Conservation (phyloP, 768 basidiomycete species). For the Hericium coralloides region DNA sequence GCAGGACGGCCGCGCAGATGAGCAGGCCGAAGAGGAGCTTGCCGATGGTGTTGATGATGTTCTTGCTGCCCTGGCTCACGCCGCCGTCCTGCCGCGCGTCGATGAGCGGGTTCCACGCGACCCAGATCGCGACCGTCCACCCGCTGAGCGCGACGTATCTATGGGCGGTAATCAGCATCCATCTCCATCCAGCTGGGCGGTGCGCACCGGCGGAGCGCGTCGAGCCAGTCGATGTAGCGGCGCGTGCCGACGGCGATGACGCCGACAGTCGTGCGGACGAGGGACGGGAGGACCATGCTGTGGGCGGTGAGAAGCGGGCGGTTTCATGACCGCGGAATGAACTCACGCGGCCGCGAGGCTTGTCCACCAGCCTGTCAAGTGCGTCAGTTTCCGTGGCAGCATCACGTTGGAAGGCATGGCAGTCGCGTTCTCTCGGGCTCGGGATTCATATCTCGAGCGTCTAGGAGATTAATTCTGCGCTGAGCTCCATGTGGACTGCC, state of each 20-base stretch:
- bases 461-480: no score
- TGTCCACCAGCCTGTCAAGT: constrained; percentile 63
- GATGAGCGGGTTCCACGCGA: constrained; percentile 67
- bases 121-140: constrained; percentile 62
- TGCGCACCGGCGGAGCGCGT: constrained; percentile 50
- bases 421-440: no score
- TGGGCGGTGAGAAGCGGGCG: background rate
- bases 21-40: constrained; percentile 69
- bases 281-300: constrained; percentile 33
- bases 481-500: no score
- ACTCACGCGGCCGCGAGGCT: constrained; percentile 56
- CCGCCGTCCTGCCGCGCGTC: constrained; percentile 27
- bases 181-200: no score
- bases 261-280: constrained; percentile 60
- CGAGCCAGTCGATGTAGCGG: constrained; percentile 75
- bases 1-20: constrained; percentile 58
- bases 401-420: no score
- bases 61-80: constrained; percentile 20
- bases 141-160: constrained; percentile 57
- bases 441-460: no score
- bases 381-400: background rate
- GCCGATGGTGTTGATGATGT: constrained; percentile 45
- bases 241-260: constrained; percentile 61
- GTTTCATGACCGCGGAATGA: background rate
- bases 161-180: background rate